Base-by-base conservation (phyloP, 2,329 filamentous ascomycete species). In the Elsinoe fawcettii region DNA sequence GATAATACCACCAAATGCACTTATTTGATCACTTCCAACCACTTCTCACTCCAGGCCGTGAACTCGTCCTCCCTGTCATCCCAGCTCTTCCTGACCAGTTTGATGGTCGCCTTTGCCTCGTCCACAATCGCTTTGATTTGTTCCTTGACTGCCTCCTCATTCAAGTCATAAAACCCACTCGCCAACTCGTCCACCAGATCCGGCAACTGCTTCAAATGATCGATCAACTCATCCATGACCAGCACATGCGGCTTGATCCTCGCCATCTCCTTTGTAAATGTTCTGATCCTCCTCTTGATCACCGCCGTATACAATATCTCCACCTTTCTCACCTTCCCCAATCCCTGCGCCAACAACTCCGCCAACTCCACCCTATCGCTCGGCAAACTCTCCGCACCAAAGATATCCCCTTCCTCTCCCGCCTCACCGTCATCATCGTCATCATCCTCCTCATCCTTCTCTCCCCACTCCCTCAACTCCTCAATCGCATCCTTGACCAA, bases 381-480 rank as follows among this genome's bases (percentile, higher is more conserved):
- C 0, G 86, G 84, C 46, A 90, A 84, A 60, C 79, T 77, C 12
- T 77, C 76, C 20, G 81, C 79, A 57, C 76, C 78, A 76, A 90
- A 88, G 36, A 90, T 73, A 53, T 85, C 79, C 67, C 90, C 86
- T 22, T 89, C 69, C 62, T 83, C 78, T 57, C 80, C 79, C 63
- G 84, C n/a, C n/a, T n/a, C n/a, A n/a, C n/a, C 62, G 34, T 70
- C 66, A 23, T 68, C 68, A 4, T 69, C 69, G 2, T 71, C 69
- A 6, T 66, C 71, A 34, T 70, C 69, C 4, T 64, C 66, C 1
- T 64, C 62, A 0, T 67, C 69, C 5, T 75, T 77, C 0, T 79
- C 70, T 12, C 80, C 75, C 90, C 91, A 96, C 64, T 92, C 89
- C 68, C 90, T 88, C 62, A 96, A 71, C 73, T 96, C 92, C 61